Percentiles rank a stretch among this genome's conserved stretches.
These are phyloP conservation scores for Chrysanthemum lavandulifolium DNA, from an alignment of 129 eudicot genomes.

Conservation along the genomic window DNA sequence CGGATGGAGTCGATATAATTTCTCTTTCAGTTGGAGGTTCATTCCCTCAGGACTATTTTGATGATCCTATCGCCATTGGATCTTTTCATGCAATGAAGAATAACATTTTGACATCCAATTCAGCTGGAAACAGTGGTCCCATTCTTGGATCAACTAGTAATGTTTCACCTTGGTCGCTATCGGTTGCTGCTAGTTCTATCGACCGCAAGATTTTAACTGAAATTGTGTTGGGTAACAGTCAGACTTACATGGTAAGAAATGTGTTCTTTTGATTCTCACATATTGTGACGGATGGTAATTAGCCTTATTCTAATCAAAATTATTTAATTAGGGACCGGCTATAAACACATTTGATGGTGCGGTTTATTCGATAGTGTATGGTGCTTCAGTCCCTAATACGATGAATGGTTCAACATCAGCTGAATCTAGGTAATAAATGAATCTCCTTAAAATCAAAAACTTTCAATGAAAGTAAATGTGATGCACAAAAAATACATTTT, in stretches of 20 bases:
- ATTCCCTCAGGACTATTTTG: slow-evolving; percentile 30
- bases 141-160: slow-evolving; percentile 24
- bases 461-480: too few relatives aligned
- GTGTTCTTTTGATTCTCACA: neutral
- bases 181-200: slow-evolving; percentile 52
- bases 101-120: slow-evolving; percentile 55
- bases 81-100: slow-evolving; percentile 66
- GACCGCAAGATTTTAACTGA: slow-evolving; percentile 39
- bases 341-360: slow-evolving; percentile 41
- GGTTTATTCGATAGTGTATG: slow-evolving; percentile 31
- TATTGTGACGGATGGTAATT: neutral
- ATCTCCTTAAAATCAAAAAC: too few relatives aligned
- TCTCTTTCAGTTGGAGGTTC: slow-evolving; percentile 54
- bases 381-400: slow-evolving; percentile 42
- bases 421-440: slow-evolving; percentile 34
- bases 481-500: too few relatives aligned
- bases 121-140: slow-evolving; percentile 73
- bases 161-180: slow-evolving; percentile 46
- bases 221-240: slow-evolving; percentile 43
- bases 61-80: slow-evolving; percentile 68
- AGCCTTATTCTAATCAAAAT: too few relatives aligned
- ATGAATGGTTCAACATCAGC: slow-evolving; percentile 27
- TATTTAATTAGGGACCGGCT: slow-evolving; percentile 28
- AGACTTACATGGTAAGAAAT: slow-evolving; percentile 29
- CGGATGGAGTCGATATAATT: slow-evolving; percentile 74